Conservation (phyloP, 805 yeast genomes). For the Henningerozyma blattae region DNA sequence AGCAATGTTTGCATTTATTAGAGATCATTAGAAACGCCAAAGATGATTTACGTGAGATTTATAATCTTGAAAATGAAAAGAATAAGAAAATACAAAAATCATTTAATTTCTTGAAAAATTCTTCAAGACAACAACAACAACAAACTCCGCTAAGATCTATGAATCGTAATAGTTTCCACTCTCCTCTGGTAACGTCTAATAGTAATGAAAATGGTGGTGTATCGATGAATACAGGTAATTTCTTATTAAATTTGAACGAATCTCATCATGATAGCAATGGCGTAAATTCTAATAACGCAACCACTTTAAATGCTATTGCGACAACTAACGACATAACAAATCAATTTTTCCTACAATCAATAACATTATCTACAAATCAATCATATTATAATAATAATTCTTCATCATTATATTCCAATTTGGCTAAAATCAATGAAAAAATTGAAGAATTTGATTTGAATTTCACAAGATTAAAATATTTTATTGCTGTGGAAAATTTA, state of each 20-base stretch:
- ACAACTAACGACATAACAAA: slow-evolving; percentile 11
- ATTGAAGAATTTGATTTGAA: slow-evolving; percentile 61
- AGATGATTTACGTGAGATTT: slow-evolving; percentile 45
- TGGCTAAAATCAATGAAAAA: slow-evolving; percentile 44
- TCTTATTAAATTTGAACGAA: too few relatives aligned
- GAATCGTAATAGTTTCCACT: too few relatives aligned
- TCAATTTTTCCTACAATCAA: slow-evolving; percentile 37
- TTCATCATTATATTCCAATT: slow-evolving; percentile 30
- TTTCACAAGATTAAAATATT: slow-evolving; percentile 48
- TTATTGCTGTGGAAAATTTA: slow-evolving; percentile 28
- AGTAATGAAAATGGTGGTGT: too few relatives aligned
- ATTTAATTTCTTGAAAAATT: slow-evolving; percentile 25
- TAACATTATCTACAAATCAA: slow-evolving; percentile 51
- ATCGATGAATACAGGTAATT: too few relatives aligned
- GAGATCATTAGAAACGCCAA: slow-evolving; percentile 50
- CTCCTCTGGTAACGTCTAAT: too few relatives aligned
- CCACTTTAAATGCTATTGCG: slow-evolving; percentile 3
- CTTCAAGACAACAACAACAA: slow-evolving; percentile 24
- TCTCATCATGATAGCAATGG: too few relatives aligned
- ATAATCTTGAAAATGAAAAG: slow-evolving; percentile 36
- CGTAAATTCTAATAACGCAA: too few relatives aligned
- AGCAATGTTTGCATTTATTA: slow-evolving; percentile 30
- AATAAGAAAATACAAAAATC: slow-evolving; percentile 35
- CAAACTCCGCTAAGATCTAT: slow-evolving; percentile 23
- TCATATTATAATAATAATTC: slow-evolving; percentile 41